A percentile compares a stretch with the other conserved stretches of the same genome.
Evolutionary conservation across 805 yeast genomes (phyloP).

Genomic region (Saccharomycopsis schoenii): DNA sequence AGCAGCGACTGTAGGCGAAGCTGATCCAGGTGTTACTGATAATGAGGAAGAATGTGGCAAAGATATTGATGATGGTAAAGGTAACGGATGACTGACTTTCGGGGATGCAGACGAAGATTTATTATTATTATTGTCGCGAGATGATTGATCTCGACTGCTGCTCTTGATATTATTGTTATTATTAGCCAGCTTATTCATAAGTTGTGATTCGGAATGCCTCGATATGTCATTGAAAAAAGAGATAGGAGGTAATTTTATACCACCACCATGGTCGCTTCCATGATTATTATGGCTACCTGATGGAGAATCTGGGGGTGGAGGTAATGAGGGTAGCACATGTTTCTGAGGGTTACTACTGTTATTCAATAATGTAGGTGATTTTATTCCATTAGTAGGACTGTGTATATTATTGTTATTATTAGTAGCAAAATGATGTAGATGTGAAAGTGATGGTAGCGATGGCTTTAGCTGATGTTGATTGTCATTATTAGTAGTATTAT

Average conservation of each 20-base stretch:
- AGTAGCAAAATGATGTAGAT: not conserved
- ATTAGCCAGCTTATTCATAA: not conserved
- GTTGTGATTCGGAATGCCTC: not conserved
- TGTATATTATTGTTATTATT: not conserved
- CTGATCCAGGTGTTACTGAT: not conserved
- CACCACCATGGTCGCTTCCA: not conserved
- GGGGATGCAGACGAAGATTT: not conserved
- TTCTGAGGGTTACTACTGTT: slow-evolving; percentile 11
- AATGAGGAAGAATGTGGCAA: slow-evolving; percentile 2
- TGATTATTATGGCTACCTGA: not conserved
- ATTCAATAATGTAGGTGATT: not conserved
- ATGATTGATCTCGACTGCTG: not conserved
- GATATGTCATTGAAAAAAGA: slow-evolving; percentile 25
- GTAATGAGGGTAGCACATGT: slow-evolving; percentile 6
- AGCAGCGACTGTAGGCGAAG: not conserved
- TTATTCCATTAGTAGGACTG: not conserved
- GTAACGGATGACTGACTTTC: slow-evolving; percentile 14
- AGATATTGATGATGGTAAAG: slow-evolving; percentile 15
- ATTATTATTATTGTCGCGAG: not conserved
- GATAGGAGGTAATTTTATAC: slow-evolving; percentile 31
- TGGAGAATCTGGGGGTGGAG: slow-evolving; percentile 1
- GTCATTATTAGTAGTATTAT: not conserved
- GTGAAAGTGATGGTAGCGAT: slow-evolving; percentile 1
- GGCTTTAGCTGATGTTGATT: not conserved
- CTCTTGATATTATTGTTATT: not conserved